Evolutionary conservation across 768 basidiomycete species (phyloP), one percentile per base, ranked within the genome.

Genomic region (Rhodotorula toruloides): DNA sequence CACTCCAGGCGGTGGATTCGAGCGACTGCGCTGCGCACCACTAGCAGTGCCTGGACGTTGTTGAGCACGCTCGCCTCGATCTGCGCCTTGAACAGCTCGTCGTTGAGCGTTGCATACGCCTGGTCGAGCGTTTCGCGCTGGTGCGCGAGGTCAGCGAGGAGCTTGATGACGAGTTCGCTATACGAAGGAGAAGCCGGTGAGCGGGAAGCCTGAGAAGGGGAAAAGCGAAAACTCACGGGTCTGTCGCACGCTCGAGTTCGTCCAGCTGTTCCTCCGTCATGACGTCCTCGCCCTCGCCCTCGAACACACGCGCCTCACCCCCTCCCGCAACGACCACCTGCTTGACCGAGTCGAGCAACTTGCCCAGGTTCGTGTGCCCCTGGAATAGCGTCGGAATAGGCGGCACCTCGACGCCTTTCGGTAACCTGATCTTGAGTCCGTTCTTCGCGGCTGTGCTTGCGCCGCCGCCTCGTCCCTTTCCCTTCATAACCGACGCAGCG

Each of bases 31-130:
- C 13, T 12, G 13, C 21, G 44, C 10, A 25, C 44, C 44, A 12
- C 13, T 46, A 22, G 8, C 44, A 46, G 21, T 16, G 9, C n/a
- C 36, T 53, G 36, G 52, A 53, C 52, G 52, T 53, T 53, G 5
- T 10, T 25, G 36, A 53, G 52, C 11, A 53, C 52, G 25, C 52
- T 53, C 52, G 31, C 52, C 32, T 53, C 52, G 52, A 53, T 32
- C 36, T 53, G 52, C 22, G 52, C 52, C 32, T 53, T 53, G 25
- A 36, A 21, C 9, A 53, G 52, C 52, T 53, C 52, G 11, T 17
- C 36, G 36, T 37, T 37, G 36, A 53, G 52, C 11, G 36, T 12
- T 3, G 52, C 21, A 25, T 36, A 37, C 32, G 52, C 52, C 13
- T 12, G 25, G 52, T 53, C 52, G 52, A 34, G 31, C 22, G 31